Evolutionary conservation across 139 green algal genomes (phyloP).

Genomic region (Gonium pectorale): DNA sequence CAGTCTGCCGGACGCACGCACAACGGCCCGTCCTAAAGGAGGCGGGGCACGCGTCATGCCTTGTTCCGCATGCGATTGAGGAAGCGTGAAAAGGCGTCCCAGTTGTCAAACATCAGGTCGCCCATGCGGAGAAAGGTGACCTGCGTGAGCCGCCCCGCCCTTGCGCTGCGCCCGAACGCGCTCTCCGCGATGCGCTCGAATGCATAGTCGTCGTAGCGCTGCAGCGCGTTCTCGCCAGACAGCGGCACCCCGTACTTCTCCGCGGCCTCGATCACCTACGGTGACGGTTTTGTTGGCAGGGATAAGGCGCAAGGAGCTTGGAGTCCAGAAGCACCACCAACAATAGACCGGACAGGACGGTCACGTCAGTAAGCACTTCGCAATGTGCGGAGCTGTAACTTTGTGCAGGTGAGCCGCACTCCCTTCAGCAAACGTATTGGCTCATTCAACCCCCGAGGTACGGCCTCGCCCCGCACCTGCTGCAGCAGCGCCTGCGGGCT

Average conservation of each 20-base stretch:
- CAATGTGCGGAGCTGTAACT: too few relatives aligned
- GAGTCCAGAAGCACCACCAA: too few relatives aligned
- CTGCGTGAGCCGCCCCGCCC: conserved; percentile 84
- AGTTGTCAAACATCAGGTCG: conserved; percentile 88
- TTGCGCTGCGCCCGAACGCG: conserved; percentile 86
- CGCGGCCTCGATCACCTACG: conserved; percentile 80
- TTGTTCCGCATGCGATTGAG: conserved; percentile 71
- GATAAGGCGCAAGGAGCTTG: too few relatives aligned
- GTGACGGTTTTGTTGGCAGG: too few relatives aligned
- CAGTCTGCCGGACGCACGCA: conserved; percentile 28
- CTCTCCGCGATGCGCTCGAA: conserved; percentile 93
- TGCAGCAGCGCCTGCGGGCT: conserved; percentile 89
- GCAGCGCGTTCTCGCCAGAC: conserved; percentile 96
- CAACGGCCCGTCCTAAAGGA: neutral
- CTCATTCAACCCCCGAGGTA: too few relatives aligned
- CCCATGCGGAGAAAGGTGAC: conserved; percentile 97
- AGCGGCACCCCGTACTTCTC: conserved; percentile 82
- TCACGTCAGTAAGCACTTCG: too few relatives aligned
- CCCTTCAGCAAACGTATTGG: too few relatives aligned
- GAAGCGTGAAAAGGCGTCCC: conserved; percentile 80
- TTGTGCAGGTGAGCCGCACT: too few relatives aligned
- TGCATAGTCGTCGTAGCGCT: conserved; percentile 94
- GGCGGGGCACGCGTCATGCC: conserved; percentile 17
- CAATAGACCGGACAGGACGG: too few relatives aligned
- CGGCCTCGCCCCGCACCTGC: too few relatives aligned